phyloP scores from a whole-genome alignment of 371 early-diverging fungal genomes.

The Mortierella sp. region DNA sequence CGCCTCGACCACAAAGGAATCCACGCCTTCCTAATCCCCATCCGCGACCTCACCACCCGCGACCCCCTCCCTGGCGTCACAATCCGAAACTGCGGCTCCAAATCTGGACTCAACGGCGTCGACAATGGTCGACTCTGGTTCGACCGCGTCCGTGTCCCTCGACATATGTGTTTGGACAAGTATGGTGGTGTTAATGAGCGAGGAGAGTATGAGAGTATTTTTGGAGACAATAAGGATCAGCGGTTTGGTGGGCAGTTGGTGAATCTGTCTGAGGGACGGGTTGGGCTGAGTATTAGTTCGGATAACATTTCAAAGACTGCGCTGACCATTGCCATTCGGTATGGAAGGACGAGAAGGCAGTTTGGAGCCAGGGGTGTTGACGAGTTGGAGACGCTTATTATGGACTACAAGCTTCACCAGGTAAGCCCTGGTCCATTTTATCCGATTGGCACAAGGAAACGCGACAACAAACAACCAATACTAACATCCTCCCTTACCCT shows the following conservation, averaged over 20 bases:
- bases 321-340: slow-evolving; percentile 24
- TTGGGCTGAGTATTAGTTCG: slow-evolving; percentile 7
- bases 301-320: slow-evolving; percentile 21
- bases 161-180: slow-evolving; percentile 19
- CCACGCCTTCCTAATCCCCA: slow-evolving; percentile 27
- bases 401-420: slow-evolving; percentile 30
- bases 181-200: slow-evolving; percentile 26
- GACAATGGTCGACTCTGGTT: slow-evolving; percentile 38
- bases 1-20: slow-evolving; percentile 21
- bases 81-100: slow-evolving; percentile 22
- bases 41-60: slow-evolving; percentile 20
- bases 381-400: slow-evolving; percentile 17
- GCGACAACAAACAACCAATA: neutral
- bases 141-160: slow-evolving; percentile 15
- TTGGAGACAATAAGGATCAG: slow-evolving; percentile 15
- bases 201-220: slow-evolving; percentile 22
- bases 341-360: slow-evolving; percentile 17
- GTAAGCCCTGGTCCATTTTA: too few relatives aligned
- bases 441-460: too few relatives aligned
- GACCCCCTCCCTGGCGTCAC: slow-evolving; percentile 18
- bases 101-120: slow-evolving; percentile 23
- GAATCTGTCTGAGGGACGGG: slow-evolving; percentile 30
- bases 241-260: slow-evolving; percentile 27
- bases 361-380: slow-evolving; percentile 15
- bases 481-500: neutral